Evolutionary conservation across 495 filamentous ascomycete genomes (phyloP).

Genomic region (Penicillium cataractarum): DNA sequence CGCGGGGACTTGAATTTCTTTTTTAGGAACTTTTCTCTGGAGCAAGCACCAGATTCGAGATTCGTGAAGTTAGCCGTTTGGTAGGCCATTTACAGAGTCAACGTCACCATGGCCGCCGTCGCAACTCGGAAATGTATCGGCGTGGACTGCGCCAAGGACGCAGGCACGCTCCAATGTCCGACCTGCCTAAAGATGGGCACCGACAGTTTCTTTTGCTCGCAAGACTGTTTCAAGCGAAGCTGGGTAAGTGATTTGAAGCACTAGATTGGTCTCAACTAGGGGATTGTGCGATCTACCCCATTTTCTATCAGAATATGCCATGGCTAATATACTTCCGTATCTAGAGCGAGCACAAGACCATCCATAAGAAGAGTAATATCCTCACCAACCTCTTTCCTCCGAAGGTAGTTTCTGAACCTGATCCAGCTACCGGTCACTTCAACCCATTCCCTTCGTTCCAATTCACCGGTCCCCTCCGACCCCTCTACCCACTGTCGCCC

Average conservation of each 20-base stretch:
- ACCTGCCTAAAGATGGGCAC: constrained; percentile 89
- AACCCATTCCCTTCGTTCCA: constrained; percentile 89
- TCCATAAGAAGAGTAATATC: constrained; percentile 86
- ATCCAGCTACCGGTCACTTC: constrained; percentile 84
- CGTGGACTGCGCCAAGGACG: constrained; percentile 79
- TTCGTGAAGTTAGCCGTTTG: neutral
- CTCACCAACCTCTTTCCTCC: constrained; percentile 69
- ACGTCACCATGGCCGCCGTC: constrained; percentile 26
- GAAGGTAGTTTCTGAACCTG: constrained; percentile 80
- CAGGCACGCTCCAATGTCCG: constrained; percentile 85
- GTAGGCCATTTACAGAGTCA: neutral
- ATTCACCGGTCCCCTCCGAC: constrained; percentile 79
- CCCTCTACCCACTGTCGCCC: constrained; percentile 86
- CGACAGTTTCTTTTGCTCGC: constrained; percentile 95
- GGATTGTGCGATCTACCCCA: constrained; percentile 28
- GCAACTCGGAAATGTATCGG: constrained; percentile 76
- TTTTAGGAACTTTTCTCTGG: neutral
- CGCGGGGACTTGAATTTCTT: constrained; percentile 21
- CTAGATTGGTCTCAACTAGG: neutral
- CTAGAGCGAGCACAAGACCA: constrained; percentile 79
- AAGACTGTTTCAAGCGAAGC: constrained; percentile 98
- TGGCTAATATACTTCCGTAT: neutral
- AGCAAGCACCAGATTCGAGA: neutral
- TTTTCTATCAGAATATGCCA: neutral
- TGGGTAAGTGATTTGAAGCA: constrained; percentile 68